Percentiles rank a stretch among this genome's conserved stretches.
phyloP scores from a whole-genome alignment of 352 stramenopile species.

The Nothophytophthora sp. region DNA sequence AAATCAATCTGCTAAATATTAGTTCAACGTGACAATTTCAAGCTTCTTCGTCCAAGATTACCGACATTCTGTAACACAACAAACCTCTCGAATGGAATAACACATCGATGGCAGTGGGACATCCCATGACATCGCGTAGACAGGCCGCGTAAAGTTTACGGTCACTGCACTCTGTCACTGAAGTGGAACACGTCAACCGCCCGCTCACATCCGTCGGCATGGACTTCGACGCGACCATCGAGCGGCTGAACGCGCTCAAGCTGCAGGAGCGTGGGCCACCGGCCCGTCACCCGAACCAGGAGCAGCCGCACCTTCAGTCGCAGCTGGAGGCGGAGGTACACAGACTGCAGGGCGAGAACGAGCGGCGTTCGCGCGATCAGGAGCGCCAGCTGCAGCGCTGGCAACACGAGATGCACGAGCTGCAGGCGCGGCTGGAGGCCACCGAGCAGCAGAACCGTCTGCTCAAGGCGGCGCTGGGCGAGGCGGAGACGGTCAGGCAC shows the following conservation, averaged over 20 bases:
- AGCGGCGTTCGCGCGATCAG: slow-evolving; percentile 41
- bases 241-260: slow-evolving; percentile 74
- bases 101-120: too few species aligned
- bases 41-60: too few species aligned
- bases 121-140: too few species aligned
- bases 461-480: slow-evolving; percentile 41
- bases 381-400: slow-evolving; percentile 44
- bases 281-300: slow-evolving; percentile 1
- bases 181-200: too few species aligned
- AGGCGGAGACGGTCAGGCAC: slow-evolving; percentile 43
- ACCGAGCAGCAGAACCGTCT: slow-evolving; percentile 59
- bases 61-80: too few species aligned
- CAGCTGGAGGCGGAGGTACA: slow-evolving; percentile 40
- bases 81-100: too few species aligned
- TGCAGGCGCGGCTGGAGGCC: slow-evolving; percentile 44
- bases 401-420: slow-evolving; percentile 51
- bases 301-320: slow-evolving; percentile 17
- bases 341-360: slow-evolving; percentile 53
- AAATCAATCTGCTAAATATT: too few species aligned
- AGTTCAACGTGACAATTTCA: too few species aligned
- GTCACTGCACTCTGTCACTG: too few species aligned
- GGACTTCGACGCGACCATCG: slow-evolving; percentile 71
- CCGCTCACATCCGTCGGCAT: too few species aligned
- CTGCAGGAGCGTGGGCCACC: slow-evolving; percentile 42
- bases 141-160: too few species aligned